These are phyloP conservation scores for Talaromyces verruculosus DNA, from an alignment of 2,329 filamentous ascomycete species.

Conservation along the genomic window DNA sequence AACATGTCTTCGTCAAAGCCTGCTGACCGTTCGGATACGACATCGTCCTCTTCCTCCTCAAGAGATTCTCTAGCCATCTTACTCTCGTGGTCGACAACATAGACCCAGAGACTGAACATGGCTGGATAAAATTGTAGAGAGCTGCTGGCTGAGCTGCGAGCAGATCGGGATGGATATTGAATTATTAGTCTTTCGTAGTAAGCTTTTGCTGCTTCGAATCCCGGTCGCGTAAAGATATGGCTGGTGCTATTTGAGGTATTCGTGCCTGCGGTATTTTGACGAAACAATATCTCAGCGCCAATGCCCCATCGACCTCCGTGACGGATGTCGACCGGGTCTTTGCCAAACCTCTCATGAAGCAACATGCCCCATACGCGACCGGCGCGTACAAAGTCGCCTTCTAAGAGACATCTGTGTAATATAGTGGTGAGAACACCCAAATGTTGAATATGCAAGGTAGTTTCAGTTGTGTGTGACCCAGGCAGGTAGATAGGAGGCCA, in stretches of 20 bases:
- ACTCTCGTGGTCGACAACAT: constrained; percentile 66
- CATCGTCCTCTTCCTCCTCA: constrained; percentile 28
- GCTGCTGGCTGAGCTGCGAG: constrained; percentile 59
- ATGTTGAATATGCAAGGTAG: constrained; percentile 52
- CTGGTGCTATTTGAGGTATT: constrained; percentile 17
- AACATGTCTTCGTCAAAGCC: constrained; percentile 32
- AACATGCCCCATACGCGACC: constrained; percentile 74
- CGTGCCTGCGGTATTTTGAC: constrained; percentile 31
- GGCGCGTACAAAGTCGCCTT: constrained; percentile 69
- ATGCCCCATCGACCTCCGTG: constrained; percentile 73
- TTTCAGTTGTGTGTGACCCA: constrained; percentile 33
- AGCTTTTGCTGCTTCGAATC: constrained; percentile 58
- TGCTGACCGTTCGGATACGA: constrained; percentile 29
- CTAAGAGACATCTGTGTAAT: constrained; percentile 69
- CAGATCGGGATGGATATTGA: constrained; percentile 69
- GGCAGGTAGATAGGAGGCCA: constrained; percentile 38
- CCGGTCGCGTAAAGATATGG: constrained; percentile 46
- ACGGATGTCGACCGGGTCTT: constrained; percentile 65
- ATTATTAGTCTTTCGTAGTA: constrained; percentile 80
- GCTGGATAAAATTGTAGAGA: constrained; percentile 78
- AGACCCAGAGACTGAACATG: constrained; percentile 78
- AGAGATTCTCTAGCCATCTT: constrained; percentile 46
- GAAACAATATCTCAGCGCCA: constrained; percentile 79
- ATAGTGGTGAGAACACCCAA: constrained; percentile 67
- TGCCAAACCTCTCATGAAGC: constrained; percentile 60